phyloP scores from a whole-genome alignment of 75 land plant genomes.

The Azolla pinnata region DNA sequence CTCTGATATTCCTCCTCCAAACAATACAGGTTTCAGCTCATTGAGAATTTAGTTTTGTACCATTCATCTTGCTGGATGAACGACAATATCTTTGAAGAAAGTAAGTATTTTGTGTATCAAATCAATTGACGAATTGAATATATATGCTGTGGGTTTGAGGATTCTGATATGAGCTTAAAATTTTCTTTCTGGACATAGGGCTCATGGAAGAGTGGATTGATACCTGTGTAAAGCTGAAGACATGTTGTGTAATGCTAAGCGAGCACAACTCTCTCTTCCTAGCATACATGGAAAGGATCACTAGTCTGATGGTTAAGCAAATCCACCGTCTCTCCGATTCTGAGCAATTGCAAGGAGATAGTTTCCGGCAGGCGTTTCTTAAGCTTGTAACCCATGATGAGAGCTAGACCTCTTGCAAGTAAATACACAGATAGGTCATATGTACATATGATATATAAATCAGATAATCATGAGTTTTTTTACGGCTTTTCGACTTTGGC shows the following conservation, averaged over 20 bases:
- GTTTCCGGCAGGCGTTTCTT: not conserved
- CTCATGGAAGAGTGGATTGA: slow-evolving; percentile 22
- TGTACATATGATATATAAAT: no score
- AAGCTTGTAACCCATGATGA: slow-evolving; percentile 3
- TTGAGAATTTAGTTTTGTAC: slow-evolving; percentile 10
- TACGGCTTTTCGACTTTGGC: no score
- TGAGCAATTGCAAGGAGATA: not conserved
- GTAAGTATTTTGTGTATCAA: slow-evolving; percentile 4
- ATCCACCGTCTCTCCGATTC: slow-evolving; percentile 3
- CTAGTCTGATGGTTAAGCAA: slow-evolving; percentile 12
- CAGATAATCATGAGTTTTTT: no score
- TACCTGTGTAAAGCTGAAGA: slow-evolving; percentile 14
- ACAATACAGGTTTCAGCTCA: slow-evolving; percentile 18
- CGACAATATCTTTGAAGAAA: slow-evolving; percentile 13
- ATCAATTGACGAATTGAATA: not conserved
- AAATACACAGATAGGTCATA: no score
- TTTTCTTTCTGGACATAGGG: slow-evolving; percentile 7
- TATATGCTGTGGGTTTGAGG: not conserved
- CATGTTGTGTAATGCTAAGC: not conserved
- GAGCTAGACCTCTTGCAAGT: no score
- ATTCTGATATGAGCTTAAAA: not conserved
- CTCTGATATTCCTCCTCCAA: not conserved
- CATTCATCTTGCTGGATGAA: slow-evolving; percentile 13
- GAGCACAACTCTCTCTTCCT: slow-evolving; percentile 10
- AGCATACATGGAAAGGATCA: slow-evolving; percentile 17